Evolutionary conservation across 2,329 filamentous ascomycete species (phyloP).

Genomic region (Immersiporthe knoxdaviesiana): DNA sequence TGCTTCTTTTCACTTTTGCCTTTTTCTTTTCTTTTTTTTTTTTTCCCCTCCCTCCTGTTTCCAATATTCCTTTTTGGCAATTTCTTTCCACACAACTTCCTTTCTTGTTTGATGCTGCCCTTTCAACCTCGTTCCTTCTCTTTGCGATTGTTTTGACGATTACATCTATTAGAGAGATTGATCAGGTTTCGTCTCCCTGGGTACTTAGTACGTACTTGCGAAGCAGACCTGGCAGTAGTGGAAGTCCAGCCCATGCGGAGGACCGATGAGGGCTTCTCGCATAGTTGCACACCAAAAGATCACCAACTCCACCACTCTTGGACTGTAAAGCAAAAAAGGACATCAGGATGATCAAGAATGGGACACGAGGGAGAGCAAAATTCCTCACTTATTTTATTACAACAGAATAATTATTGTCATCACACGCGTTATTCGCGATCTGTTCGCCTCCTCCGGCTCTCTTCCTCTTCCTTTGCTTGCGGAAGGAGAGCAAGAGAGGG

Average conservation of each 20-base stretch:
- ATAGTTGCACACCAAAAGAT: background rate
- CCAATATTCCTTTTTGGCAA: background rate
- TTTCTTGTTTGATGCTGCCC: too few relatives aligned
- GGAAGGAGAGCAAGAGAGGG: background rate
- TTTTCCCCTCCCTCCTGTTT: too few relatives aligned
- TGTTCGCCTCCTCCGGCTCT: background rate
- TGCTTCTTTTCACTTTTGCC: background rate
- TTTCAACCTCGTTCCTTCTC: background rate
- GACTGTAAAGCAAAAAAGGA: background rate
- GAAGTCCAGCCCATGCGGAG: too few relatives aligned
- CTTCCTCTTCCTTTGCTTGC: background rate
- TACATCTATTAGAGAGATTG: too few relatives aligned
- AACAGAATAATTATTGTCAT: background rate
- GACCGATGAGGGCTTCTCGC: background rate
- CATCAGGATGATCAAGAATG: background rate
- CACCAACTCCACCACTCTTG: background rate
- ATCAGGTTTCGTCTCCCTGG: too few relatives aligned
- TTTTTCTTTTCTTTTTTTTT: background rate
- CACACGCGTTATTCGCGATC: background rate
- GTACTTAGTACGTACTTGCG: too few relatives aligned
- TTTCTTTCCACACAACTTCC: background rate
- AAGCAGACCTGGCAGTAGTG: too few relatives aligned
- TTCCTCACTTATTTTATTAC: constrained; percentile 1
- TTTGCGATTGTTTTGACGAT: too few relatives aligned
- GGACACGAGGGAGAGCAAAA: background rate